These are phyloP conservation scores for Sporothrix sp. DNA, from an alignment of 2,329 filamentous ascomycete species.

Conservation along the genomic window DNA sequence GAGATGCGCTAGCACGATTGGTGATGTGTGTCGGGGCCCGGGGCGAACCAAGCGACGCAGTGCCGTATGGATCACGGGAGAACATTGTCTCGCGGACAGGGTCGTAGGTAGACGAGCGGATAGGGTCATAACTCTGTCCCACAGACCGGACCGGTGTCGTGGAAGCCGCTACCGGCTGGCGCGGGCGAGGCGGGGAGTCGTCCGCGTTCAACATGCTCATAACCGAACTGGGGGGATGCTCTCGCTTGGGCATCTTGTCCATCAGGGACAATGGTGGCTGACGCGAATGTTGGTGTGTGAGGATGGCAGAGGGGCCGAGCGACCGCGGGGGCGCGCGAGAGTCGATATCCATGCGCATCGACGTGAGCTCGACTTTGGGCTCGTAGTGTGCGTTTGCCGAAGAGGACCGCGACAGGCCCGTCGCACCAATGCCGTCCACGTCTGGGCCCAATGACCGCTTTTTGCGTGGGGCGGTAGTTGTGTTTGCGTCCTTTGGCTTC, in stretches of 20 bases:
- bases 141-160: conserved; percentile 50
- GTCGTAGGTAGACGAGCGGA: conserved; percentile 64
- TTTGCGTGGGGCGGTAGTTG: conserved; percentile 43
- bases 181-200: conserved; percentile 34
- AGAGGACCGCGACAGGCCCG: conserved; percentile 7
- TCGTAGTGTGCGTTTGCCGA: conserved; percentile 11
- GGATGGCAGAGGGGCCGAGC: conserved; percentile 14
- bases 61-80: conserved; percentile 38
- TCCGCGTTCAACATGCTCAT: conserved; percentile 48
- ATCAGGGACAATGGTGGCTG: conserved; percentile 21
- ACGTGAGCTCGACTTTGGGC: conserved; percentile 29
- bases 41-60: conserved; percentile 41
- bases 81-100: conserved; percentile 54
- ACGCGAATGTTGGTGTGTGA: conserved; percentile 19
- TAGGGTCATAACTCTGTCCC: conserved; percentile 82
- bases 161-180: conserved; percentile 18
- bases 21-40: conserved; percentile 34
- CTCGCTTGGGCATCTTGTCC: conserved; percentile 42
- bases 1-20: conserved; percentile 76
- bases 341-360: conserved; percentile 28
- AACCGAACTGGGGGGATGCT: conserved; percentile 43
- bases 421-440: neutral
- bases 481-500: conserved; percentile 51
- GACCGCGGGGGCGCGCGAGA: conserved; percentile 21
- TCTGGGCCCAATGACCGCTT: conserved; percentile 31